phyloP scores from a whole-genome alignment of 768 basidiomycete species.

The Podaxis carcinomalis region DNA sequence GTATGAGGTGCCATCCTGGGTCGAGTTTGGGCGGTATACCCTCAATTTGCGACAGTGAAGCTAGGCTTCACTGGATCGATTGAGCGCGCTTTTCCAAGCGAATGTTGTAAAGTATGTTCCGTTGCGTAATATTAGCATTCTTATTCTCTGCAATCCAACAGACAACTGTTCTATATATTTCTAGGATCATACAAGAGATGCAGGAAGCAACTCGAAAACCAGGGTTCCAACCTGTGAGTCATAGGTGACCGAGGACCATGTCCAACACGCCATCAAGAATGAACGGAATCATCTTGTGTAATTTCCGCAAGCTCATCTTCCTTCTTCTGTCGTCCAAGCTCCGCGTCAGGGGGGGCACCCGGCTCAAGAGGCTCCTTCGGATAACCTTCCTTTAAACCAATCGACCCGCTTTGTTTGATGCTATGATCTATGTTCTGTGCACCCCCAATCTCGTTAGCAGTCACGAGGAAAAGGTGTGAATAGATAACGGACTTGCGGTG shows the following conservation, averaged over 20 bases:
- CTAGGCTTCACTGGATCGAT: neutral
- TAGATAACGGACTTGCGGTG: conserved; percentile 17
- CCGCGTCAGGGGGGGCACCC: conserved; percentile 5
- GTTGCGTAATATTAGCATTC: too few species aligned
- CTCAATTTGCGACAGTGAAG: neutral
- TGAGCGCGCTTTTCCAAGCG: too few species aligned
- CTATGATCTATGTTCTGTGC: neutral
- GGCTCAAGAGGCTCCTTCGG: conserved; percentile 7
- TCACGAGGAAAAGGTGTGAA: neutral
- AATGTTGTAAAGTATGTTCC: too few species aligned
- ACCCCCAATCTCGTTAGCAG: neutral
- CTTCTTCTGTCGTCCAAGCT: conserved; percentile 4
- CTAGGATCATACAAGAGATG: too few species aligned
- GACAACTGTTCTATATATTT: too few species aligned
- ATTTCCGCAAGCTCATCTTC: conserved; percentile 2
- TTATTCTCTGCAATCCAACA: too few species aligned
- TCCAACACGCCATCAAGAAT: neutral
- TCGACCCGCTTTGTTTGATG: neutral
- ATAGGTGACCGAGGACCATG: neutral
- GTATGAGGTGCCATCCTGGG: neutral
- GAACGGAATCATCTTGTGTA: conserved; percentile 3
- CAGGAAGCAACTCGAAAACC: too few species aligned
- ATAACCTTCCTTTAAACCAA: neutral
- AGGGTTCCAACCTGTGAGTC: too few species aligned
- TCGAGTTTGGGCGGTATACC: neutral